Percentiles rank a stretch among this genome's conserved stretches.
These are phyloP conservation scores for Venturia effusa DNA, from an alignment of 2,329 filamentous ascomycete species.

Conservation along the genomic window DNA sequence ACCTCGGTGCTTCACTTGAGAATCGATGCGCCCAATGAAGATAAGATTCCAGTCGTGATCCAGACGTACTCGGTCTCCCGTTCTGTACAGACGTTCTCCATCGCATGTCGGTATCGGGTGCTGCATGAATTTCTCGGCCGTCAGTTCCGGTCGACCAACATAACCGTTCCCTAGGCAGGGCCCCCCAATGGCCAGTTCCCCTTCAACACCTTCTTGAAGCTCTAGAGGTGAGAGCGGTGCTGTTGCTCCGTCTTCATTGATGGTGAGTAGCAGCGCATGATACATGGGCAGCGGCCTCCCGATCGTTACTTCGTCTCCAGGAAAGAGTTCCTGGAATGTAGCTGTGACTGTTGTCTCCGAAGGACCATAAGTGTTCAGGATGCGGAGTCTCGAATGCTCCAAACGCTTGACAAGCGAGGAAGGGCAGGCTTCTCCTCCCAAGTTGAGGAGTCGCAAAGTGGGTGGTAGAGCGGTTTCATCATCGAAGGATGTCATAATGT, in stretches of 20 bases:
- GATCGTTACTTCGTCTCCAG: slow-evolving; percentile 17
- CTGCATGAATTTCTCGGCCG: slow-evolving; percentile 7
- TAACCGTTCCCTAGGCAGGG: neutral
- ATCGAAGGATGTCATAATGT: slow-evolving; percentile 14
- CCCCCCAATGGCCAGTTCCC: neutral
- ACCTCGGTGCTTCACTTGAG: slow-evolving; percentile 22
- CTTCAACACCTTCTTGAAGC: neutral
- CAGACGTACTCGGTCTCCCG: slow-evolving; percentile 21
- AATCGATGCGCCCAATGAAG: slow-evolving; percentile 21
- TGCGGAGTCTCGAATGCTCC: slow-evolving; percentile 3
- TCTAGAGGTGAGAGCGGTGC: neutral
- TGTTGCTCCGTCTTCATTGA: neutral
- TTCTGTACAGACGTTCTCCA: slow-evolving; percentile 11
- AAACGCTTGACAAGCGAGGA: slow-evolving; percentile 19
- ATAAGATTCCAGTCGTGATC: slow-evolving; percentile 17
- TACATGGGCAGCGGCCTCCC: slow-evolving; percentile 15
- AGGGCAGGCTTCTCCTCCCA: slow-evolving; percentile 20
- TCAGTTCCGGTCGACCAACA: neutral
- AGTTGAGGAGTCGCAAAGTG: slow-evolving; percentile 16
- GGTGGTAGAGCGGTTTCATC: slow-evolving; percentile 12
- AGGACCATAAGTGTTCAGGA: slow-evolving; percentile 13
- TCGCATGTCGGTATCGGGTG: slow-evolving; percentile 3
- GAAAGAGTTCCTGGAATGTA: slow-evolving; percentile 18
- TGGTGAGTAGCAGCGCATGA: neutral
- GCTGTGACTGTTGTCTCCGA: slow-evolving; percentile 16